Evolutionary conservation across 129 eudicot genomes (phyloP).

Genomic region (Artemisia annua): DNA sequence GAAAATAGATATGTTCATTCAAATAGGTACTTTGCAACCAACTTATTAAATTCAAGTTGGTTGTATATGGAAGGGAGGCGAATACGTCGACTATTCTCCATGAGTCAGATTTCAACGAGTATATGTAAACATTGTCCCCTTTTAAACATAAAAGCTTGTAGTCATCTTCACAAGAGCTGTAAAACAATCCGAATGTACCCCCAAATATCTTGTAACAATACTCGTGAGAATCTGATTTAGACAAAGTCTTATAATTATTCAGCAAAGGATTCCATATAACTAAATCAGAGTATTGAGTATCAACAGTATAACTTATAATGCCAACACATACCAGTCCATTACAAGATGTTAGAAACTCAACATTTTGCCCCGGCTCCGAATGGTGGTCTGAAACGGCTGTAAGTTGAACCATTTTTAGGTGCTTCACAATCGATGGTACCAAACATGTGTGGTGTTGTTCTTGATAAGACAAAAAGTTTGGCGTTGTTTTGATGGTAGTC

Average conservation of each 20-base stretch:
- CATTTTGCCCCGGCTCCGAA: not conserved
- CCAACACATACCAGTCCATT: slow-evolving; percentile 13
- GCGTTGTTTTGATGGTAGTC: not conserved
- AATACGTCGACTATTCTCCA: slow-evolving; percentile 3
- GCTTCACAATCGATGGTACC: slow-evolving; percentile 10
- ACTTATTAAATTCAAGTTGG: not conserved
- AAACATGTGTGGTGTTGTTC: not conserved
- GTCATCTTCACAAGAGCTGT: slow-evolving; percentile 9
- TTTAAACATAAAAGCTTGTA: slow-evolving; percentile 1
- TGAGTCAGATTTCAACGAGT: slow-evolving; percentile 20
- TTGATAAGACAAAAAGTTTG: not conserved
- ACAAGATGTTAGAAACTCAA: not conserved
- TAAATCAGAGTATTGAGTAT: not conserved
- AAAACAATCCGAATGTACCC: not conserved
- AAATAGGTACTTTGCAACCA: not conserved
- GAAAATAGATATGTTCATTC: no score
- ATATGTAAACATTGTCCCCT: not conserved
- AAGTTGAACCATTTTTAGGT: slow-evolving; percentile 6
- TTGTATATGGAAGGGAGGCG: no score
- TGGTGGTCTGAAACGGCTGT: not conserved
- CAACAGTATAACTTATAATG: not conserved
- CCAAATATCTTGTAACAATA: no score
- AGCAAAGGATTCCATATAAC: slow-evolving; percentile 20
- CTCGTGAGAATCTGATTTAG: not conserved
- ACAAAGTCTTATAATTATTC: slow-evolving; percentile 6